phyloP scores from a whole-genome alignment of 805 yeast species.

The Ogataea chonburiensis region DNA sequence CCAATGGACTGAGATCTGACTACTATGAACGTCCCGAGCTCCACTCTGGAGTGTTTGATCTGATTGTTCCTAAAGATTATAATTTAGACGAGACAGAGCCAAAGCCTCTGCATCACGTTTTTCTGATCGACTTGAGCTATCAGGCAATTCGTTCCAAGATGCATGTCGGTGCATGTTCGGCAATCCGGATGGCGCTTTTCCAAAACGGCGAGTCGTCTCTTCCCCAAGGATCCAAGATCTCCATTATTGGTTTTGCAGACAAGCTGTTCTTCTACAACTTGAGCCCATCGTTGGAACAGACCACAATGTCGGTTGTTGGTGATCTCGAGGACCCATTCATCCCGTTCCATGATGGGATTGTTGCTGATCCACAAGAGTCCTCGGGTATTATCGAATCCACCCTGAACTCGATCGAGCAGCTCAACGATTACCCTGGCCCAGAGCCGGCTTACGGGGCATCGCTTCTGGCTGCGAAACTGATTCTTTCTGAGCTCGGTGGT shows the following conservation, averaged over 20 bases:
- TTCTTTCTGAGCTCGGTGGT: constrained; percentile 66
- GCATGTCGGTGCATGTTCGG: constrained; percentile 64
- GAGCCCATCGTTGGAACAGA: constrained; percentile 50
- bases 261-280: constrained; percentile 72
- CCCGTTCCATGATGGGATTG: constrained; percentile 76
- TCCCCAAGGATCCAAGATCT: constrained; percentile 51
- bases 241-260: constrained; percentile 75
- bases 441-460: constrained; percentile 84
- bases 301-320: constrained; percentile 58
- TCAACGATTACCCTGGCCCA: constrained; percentile 40
- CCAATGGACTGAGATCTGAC: constrained; percentile 63
- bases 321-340: constrained; percentile 78
- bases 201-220: constrained; percentile 30
- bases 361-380: constrained; percentile 74
- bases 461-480: constrained; percentile 60
- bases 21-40: constrained; percentile 69
- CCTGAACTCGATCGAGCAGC: constrained; percentile 55
- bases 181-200: constrained; percentile 58
- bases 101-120: constrained; percentile 62
- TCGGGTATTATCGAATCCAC: constrained; percentile 63
- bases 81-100: constrained; percentile 44
- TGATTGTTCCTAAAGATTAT: constrained; percentile 72
- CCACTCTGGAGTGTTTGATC: constrained; percentile 80
- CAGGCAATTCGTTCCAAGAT: constrained; percentile 59
- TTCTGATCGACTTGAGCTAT: constrained; percentile 66